A percentile compares a stretch with the other conserved stretches of the same genome.
Evolutionary conservation across 257 asterid species (phyloP).

Genomic region (Phtheirospermum japonicum): DNA sequence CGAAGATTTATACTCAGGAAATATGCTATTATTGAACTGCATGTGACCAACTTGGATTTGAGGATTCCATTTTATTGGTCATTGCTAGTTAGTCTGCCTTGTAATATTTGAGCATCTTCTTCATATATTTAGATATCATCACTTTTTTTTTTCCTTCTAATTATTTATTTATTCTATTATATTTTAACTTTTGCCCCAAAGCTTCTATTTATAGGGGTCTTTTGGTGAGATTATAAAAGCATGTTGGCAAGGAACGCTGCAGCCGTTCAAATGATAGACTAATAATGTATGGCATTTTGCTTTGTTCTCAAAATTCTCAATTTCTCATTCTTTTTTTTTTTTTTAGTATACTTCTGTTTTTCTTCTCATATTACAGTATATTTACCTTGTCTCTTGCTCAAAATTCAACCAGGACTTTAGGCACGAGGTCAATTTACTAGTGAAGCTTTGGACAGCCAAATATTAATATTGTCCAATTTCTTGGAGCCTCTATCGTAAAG

Average conservation of each 20-base stretch:
- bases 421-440: constrained; percentile 97
- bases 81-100: not conserved
- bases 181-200: not conserved
- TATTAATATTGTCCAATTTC: constrained; percentile 98
- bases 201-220: constrained; percentile 72
- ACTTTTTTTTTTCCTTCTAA: not conserved
- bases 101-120: not conserved
- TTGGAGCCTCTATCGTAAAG: constrained; percentile 92
- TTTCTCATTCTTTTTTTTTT: constrained; percentile 11
- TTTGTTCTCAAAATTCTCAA: constrained; percentile 21
- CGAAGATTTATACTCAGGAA: too few relatives aligned
- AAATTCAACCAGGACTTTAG: constrained; percentile 87
- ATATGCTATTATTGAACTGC: too few relatives aligned
- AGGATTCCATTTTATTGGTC: not conserved
- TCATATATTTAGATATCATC: not conserved
- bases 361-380: constrained; percentile 14
- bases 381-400: constrained; percentile 30
- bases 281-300: constrained; percentile 63
- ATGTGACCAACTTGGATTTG: not conserved
- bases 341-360: constrained; percentile 17
- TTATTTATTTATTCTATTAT: too few relatives aligned
- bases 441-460: constrained; percentile 99
- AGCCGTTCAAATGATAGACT: constrained; percentile 95
- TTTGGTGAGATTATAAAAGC: constrained; percentile 98
- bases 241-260: constrained; percentile 98